Evolutionary conservation across 306 rosid genomes (phyloP).

Genomic region (peach (Prunus persica)): Prunus_persica_NCBIv2 NC_034014.1:24013501-24014000

Average conservation of each 20-base stretch:
- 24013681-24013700: constrained; percentile 57
- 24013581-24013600: constrained; percentile 67
- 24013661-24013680: constrained; percentile 51
- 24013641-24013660: constrained; percentile 28
- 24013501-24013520: constrained; percentile 67
- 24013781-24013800: constrained; percentile 72
- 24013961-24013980: constrained; percentile 49
- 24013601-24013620: constrained; percentile 42
- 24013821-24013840: constrained; percentile 40
- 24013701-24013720: constrained; percentile 80
- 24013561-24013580: constrained; percentile 83
- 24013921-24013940: constrained; percentile 54
- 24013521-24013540: constrained; percentile 77
- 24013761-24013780: constrained; percentile 70
- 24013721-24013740: constrained; percentile 57
- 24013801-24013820: constrained; percentile 68
- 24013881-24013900: constrained; percentile 56
- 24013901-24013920: constrained; percentile 44
- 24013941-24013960: constrained; percentile 60
- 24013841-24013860: constrained; percentile 75
- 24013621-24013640: constrained; percentile 55
- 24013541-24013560: constrained; percentile 95
- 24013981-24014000: constrained; percentile 66
- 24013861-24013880: constrained; percentile 60
- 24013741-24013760: constrained; percentile 61